A percentile compares a stretch with the other conserved stretches of the same genome.
Conservation (phyloP, 305 asterid genomes). For the Fraxinus sp. region DNA sequence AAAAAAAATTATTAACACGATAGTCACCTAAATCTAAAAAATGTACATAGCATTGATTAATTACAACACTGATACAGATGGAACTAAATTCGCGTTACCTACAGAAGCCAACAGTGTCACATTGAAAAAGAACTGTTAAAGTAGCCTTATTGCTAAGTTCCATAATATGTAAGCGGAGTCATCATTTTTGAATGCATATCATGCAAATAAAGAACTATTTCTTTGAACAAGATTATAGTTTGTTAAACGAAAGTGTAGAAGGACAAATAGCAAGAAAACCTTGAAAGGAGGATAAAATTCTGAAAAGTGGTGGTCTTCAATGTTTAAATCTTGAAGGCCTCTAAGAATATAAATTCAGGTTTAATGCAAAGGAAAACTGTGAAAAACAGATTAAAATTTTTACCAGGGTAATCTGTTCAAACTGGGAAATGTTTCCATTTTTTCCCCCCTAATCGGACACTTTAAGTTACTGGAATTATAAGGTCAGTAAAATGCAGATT, state of each 20-base stretch:
- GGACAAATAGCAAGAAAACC: neutral
- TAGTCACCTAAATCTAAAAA: neutral
- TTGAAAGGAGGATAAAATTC: neutral
- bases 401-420: neutral
- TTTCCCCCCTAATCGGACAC: neutral
- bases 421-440: neutral
- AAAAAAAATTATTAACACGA: neutral
- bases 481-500: neutral
- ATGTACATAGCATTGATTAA: neutral
- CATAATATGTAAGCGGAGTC: neutral
- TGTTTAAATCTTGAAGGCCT: neutral
- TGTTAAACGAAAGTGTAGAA: neutral
- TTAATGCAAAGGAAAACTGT: neutral
- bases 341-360: neutral
- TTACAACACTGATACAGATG: neutral
- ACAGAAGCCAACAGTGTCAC: neutral
- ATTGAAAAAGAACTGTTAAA: neutral
- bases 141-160: neutral
- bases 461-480: neutral
- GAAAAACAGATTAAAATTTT: neutral
- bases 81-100: neutral
- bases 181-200: neutral
- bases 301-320: neutral
- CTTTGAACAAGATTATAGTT: neutral
- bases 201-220: neutral